A percentile compares a stretch with the other conserved stretches of the same genome.
Conservation (phyloP, 805 yeast species). For the Tetrapisispora nanseiensis region DNA sequence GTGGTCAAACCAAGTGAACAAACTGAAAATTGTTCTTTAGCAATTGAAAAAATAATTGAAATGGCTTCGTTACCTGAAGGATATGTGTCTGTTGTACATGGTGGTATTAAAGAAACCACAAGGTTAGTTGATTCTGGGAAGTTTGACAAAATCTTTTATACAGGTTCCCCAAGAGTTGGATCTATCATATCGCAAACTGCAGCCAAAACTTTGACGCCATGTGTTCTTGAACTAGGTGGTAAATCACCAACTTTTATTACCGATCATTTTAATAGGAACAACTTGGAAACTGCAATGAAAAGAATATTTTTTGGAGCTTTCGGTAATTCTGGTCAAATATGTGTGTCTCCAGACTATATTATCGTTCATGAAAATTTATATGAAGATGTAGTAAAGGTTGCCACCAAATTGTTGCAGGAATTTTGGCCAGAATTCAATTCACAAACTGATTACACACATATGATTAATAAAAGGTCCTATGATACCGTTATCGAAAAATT, state of each 20-base stretch:
- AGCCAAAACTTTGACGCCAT: conserved; percentile 76
- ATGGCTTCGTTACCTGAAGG: conserved; percentile 42
- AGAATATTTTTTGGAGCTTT: conserved; percentile 74
- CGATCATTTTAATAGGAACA: conserved; percentile 35
- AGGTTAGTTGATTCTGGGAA: conserved; percentile 44
- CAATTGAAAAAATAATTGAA: conserved; percentile 47
- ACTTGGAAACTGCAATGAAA: conserved; percentile 40
- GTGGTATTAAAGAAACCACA: conserved; percentile 58
- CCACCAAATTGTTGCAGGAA: conserved; percentile 33
- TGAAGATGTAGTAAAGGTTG: conserved; percentile 38
- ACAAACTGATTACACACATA: conserved; percentile 44
- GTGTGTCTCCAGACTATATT: conserved; percentile 81
- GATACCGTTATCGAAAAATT: conserved; percentile 38
- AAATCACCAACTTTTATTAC: conserved; percentile 78
- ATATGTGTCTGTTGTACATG: conserved; percentile 57
- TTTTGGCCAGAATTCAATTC: conserved; percentile 36
- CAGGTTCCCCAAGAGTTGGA: conserved; percentile 76
- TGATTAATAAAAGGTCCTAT: conserved; percentile 48
- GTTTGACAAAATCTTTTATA: conserved; percentile 76
- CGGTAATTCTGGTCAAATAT: conserved; percentile 80
- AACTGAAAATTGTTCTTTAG: conserved; percentile 49
- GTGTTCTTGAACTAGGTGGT: conserved; percentile 80
- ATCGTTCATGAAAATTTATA: conserved; percentile 53
- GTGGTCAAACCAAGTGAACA: conserved; percentile 68
- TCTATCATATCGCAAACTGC: conserved; percentile 69